Evolutionary conservation across 768 basidiomycete genomes (phyloP), one percentile per base, ranked within the genome.

Genomic region (Brasilioporus rufonigricans): DNA sequence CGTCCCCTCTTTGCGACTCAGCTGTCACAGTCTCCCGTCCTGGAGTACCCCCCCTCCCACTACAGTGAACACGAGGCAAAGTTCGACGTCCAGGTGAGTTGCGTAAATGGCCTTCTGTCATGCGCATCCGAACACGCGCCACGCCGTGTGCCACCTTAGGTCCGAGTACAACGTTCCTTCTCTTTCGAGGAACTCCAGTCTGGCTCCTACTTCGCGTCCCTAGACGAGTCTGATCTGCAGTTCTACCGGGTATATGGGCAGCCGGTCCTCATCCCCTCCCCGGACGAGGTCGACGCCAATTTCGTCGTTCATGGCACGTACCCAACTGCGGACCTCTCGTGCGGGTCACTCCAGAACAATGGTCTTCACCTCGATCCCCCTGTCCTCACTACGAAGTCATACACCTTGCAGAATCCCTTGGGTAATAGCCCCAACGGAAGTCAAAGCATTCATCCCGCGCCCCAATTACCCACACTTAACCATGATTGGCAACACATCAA

Each of bases 161-260:
- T 71, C 44, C 68, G 59, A 3, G 68, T 69, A 0, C 70, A 65
- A 27, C 69, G 69, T 13, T 58, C 69, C 36, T 71, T 71, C 38
- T 62, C 69, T 1, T 71, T 73, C 46, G 70, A 71, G 46, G 71
- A 71, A 50, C 65, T 71, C 21, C 71, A 71, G 45, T 71, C 71
- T 0, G 71, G 69, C 21, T 54, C 71, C 3, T 71, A 64, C 65
- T 64, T 71, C 33, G 46, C 52, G 1, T 57, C 59, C 8, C 52
- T 71, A 9, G 71, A 73, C 61, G 70, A 71, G 38, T 69, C 67
- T 11, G 70, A 71, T 52, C 46, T 71, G 2, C 63, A 71, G 19
- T 71, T 71, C 52, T 72, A 67, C 43, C 67, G 59, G 14, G 53
- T 71, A 1, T 71, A 71, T 6, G 70, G 70, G 0, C 70, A 71